phyloP scores from a whole-genome alignment of 768 basidiomycete genomes.

The Dendrothele bispora region DNA sequence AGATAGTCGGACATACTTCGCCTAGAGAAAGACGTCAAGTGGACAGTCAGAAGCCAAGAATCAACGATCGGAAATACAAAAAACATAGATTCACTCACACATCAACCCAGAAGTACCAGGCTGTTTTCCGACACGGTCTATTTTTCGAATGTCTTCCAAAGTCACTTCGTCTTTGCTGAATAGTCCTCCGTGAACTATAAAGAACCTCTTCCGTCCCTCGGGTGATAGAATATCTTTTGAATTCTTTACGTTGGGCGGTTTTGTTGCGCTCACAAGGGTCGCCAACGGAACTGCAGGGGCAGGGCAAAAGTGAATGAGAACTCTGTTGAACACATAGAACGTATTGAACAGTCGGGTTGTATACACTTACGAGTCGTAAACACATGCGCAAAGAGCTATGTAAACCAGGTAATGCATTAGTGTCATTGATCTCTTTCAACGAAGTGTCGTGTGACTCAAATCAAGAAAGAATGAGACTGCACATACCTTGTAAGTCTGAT shows the following conservation, averaged over 20 bases:
- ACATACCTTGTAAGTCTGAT: slow-evolving; percentile 86
- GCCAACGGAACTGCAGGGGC: slow-evolving; percentile 77
- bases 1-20: slow-evolving; percentile 48
- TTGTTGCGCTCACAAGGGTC: slow-evolving; percentile 78
- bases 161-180: slow-evolving; percentile 97
- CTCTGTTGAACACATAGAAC: neutral
- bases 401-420: too few relatives aligned
- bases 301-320: too few relatives aligned
- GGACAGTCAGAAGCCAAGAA: too few relatives aligned
- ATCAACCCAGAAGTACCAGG: slow-evolving; percentile 95
- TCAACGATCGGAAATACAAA: too few relatives aligned
- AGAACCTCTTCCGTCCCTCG: slow-evolving; percentile 83
- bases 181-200: slow-evolving; percentile 94
- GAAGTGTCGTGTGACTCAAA: too few relatives aligned
- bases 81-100: slow-evolving; percentile 56
- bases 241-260: slow-evolving; percentile 45
- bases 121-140: slow-evolving; percentile 84
- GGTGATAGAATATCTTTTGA: slow-evolving; percentile 73
- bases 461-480: neutral
- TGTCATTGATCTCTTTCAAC: too few relatives aligned
- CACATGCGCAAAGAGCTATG: slow-evolving; percentile 86
- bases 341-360: neutral
- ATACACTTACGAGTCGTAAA: slow-evolving; percentile 78
- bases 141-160: slow-evolving; percentile 87
- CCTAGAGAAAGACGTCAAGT: slow-evolving; percentile 36